A percentile compares a stretch with the other conserved stretches of the same genome.
Evolutionary conservation across 306 rosid species (phyloP).

Genomic region (Ochetophila trinervis): DNA sequence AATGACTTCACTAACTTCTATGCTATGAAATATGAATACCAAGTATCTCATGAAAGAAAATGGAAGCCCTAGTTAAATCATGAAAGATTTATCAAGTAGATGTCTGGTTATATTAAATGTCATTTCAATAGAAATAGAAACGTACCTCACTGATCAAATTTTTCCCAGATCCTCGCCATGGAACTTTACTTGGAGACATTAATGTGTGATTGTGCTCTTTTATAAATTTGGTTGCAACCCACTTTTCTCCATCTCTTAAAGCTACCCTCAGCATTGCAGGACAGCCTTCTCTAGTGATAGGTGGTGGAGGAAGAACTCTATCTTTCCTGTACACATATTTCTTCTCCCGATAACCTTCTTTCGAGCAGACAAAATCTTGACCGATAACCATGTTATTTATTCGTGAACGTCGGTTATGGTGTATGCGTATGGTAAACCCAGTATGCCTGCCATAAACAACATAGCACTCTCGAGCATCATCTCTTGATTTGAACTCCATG

Average conservation of each 20-base stretch:
- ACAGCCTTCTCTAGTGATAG: constrained; percentile 29
- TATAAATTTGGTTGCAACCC: constrained; percentile 25
- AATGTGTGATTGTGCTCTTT: constrained; percentile 19
- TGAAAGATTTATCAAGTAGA: background rate
- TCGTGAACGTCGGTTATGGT: constrained; percentile 28
- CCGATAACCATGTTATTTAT: constrained; percentile 28
- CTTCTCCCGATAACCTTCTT: constrained; percentile 28
- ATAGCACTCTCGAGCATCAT: constrained; percentile 22
- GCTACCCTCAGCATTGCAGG: constrained; percentile 27
- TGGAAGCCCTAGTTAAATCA: background rate
- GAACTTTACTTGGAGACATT: constrained; percentile 29
- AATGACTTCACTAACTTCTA: background rate
- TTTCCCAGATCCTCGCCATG: constrained; percentile 23
- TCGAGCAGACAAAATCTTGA: constrained; percentile 29
- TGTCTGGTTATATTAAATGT: background rate
- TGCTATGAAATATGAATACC: too few relatives aligned
- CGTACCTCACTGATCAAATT: constrained; percentile 20
- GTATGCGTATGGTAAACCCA: constrained; percentile 23
- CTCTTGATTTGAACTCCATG: constrained; percentile 29
- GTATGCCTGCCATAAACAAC: constrained; percentile 25
- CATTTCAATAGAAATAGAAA: constrained; percentile 1
- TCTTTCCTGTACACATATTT: constrained; percentile 22
- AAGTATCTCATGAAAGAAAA: background rate
- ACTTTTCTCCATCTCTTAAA: constrained; percentile 28
- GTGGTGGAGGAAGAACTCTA: constrained; percentile 35